These are phyloP conservation scores for Saccharomycopsis sp. DNA, from an alignment of 805 yeast genomes.

Conservation along the genomic window DNA sequence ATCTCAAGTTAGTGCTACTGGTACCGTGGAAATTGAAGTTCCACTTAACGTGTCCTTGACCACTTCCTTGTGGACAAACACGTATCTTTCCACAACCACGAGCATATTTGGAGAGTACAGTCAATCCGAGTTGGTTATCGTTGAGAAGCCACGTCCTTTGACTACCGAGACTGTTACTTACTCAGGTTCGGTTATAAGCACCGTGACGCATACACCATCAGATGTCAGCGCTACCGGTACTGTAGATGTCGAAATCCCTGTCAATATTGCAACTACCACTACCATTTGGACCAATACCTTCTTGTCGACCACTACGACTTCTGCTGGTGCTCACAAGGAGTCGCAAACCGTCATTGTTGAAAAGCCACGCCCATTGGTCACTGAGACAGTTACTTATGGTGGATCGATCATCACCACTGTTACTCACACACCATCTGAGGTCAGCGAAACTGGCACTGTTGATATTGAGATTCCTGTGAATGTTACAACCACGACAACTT, in stretches of 20 bases:
- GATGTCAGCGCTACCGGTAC: constrained; percentile 7
- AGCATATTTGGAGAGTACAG: neutral
- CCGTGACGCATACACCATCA: constrained; percentile 4
- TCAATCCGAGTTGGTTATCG: neutral
- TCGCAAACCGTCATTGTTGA: neutral
- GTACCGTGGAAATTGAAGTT: constrained; percentile 4
- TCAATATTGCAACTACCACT: neutral
- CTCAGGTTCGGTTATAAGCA: neutral
- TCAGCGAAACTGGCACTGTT: neutral
- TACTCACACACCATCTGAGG: neutral
- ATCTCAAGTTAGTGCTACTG: constrained; percentile 3
- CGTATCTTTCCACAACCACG: neutral
- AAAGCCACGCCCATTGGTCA: constrained; percentile 1
- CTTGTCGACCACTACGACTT: neutral
- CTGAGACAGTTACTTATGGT: neutral
- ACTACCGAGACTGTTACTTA: neutral
- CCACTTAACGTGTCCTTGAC: constrained; percentile 1
- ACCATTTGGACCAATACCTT: neutral
- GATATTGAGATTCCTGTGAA: neutral
- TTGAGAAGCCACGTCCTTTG: neutral
- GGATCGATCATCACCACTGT: neutral
- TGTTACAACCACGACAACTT: constrained; percentile 2
- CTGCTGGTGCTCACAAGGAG: neutral
- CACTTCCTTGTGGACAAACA: constrained; percentile 2
- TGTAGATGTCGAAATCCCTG: constrained; percentile 2